A percentile compares a stretch with the other conserved stretches of the same genome.
Conservation (phyloP, 2,329 filamentous ascomycete genomes). For the Tolypocladium sp. region DNA sequence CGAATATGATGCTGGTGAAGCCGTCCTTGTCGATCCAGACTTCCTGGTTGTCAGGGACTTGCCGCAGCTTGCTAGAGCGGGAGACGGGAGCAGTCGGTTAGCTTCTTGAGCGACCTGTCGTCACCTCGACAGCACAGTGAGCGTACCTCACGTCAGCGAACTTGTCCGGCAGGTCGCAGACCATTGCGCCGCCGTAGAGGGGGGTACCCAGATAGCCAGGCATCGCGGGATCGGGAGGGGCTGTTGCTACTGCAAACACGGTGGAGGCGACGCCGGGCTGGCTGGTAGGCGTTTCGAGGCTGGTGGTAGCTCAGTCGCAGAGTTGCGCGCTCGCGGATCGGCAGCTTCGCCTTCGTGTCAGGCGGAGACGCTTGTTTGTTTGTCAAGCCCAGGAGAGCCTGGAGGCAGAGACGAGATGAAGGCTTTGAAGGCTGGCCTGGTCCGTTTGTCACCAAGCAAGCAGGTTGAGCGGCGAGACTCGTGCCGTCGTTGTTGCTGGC, state of each 20-base stretch:
- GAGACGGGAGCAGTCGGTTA: constrained; percentile 2
- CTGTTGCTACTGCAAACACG: background rate
- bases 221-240: constrained; percentile 23
- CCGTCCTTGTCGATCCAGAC: constrained; percentile 79
- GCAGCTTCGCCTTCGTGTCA: background rate
- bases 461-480: background rate
- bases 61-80: constrained; percentile 51
- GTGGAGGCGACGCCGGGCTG: background rate
- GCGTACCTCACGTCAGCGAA: constrained; percentile 67
- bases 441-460: background rate
- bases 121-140: background rate
- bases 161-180: constrained; percentile 55
- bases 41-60: constrained; percentile 84
- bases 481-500: background rate
- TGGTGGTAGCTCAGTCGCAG: background rate
- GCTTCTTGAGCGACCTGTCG: background rate
- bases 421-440: background rate
- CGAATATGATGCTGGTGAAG: constrained; percentile 81
- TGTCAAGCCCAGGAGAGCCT: background rate
- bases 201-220: constrained; percentile 46
- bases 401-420: background rate
- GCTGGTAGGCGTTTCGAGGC: background rate
- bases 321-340: background rate
- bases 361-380: background rate
- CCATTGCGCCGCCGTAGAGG: constrained; percentile 66